These are phyloP conservation scores for Tolypocladium guangdongense DNA, from an alignment of 2,329 filamentous ascomycete genomes.

Conservation along the genomic window DNA sequence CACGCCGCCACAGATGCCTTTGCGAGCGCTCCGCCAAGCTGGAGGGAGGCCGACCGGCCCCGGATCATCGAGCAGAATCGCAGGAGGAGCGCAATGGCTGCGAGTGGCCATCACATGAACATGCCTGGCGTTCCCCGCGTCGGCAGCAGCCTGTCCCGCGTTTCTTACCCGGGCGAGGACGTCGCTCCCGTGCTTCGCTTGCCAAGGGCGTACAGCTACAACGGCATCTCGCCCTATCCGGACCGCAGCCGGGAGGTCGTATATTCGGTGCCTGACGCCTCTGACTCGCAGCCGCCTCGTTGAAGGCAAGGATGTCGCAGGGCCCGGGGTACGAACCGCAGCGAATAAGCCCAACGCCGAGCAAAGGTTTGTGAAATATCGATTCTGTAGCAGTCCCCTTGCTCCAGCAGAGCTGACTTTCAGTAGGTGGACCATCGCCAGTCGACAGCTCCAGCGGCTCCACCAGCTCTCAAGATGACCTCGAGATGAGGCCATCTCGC, in stretches of 20 bases:
- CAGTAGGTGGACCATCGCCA: constrained; percentile 5
- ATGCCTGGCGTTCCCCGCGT: constrained; percentile 32
- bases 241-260: constrained; percentile 16
- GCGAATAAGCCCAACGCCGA: constrained; percentile 24
- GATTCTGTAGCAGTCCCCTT: background rate
- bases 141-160: constrained; percentile 34
- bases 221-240: constrained; percentile 21
- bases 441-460: constrained; percentile 25
- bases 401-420: background rate
- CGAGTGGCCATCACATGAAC: constrained; percentile 25
- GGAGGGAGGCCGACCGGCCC: constrained; percentile 33
- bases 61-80: constrained; percentile 40
- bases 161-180: constrained; percentile 33
- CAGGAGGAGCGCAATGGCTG: constrained; percentile 36
- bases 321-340: constrained; percentile 18
- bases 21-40: constrained; percentile 39
- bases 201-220: constrained; percentile 33
- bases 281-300: constrained; percentile 14
- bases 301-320: constrained; percentile 33
- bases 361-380: constrained; percentile 20
- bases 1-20: constrained; percentile 51
- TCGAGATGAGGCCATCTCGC: constrained; percentile 24
- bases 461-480: constrained; percentile 26
- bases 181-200: constrained; percentile 26
- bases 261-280: constrained; percentile 16